phyloP scores from a whole-genome alignment of 768 basidiomycete species.

The Rhodotorula paludigena region DNA sequence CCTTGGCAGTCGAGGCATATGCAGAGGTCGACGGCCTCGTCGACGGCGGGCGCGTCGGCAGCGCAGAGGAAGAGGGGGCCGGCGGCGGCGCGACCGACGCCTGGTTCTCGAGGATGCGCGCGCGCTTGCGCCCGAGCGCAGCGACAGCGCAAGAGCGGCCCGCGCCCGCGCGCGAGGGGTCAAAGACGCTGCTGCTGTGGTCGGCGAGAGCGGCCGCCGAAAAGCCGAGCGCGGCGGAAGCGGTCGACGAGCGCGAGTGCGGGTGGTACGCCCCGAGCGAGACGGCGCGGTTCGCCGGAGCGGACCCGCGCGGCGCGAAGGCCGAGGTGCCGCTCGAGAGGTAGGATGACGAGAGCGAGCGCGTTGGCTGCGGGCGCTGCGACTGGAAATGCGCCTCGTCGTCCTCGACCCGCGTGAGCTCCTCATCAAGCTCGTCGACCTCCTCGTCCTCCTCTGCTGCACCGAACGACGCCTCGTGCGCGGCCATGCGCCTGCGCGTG shows the following conservation, averaged over 20 bases:
- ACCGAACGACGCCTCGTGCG: not conserved
- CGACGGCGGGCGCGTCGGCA: not conserved
- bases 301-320: too few species aligned
- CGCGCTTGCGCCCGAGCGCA: slow-evolving; percentile 30
- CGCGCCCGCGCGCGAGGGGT: slow-evolving; percentile 2
- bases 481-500: not conserved
- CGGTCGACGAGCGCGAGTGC: not conserved
- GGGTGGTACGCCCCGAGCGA: not conserved
- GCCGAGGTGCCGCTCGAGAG: too few species aligned
- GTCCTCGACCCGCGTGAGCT: too few species aligned
- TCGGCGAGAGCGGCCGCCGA: not conserved
- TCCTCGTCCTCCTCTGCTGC: not conserved
- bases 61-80: not conserved
- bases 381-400: not conserved
- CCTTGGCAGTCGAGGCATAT: not conserved
- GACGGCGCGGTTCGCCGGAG: slow-evolving; percentile 6
- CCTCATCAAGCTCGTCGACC: not conserved
- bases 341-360: not conserved
- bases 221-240: not conserved
- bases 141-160: slow-evolving; percentile 19
- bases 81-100: not conserved
- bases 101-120: slow-evolving; percentile 11
- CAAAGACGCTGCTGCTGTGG: not conserved
- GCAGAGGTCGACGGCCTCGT: not conserved
- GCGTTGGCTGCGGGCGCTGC: not conserved